Conservation (phyloP, 139 green algal genomes). For the Micromonas commoda region DNA sequence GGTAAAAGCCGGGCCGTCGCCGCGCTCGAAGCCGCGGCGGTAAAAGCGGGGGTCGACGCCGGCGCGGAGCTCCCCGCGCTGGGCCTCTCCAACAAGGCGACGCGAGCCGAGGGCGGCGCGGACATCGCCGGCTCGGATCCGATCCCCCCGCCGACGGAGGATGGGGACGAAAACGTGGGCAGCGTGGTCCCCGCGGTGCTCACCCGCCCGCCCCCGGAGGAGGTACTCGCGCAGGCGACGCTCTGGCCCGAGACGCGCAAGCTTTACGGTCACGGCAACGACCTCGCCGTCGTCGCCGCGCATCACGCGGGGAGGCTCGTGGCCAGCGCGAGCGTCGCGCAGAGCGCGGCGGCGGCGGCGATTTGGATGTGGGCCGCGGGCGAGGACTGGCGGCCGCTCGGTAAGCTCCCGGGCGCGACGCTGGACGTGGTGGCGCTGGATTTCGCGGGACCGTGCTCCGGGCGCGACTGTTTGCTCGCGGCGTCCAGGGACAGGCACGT, state of each 20-base stretch:
- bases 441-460: slow-evolving; percentile 52
- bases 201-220: slow-evolving; percentile 73
- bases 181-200: slow-evolving; percentile 33
- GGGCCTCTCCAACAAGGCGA: slow-evolving; percentile 93
- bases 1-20: neutral
- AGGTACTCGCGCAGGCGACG: slow-evolving; percentile 67
- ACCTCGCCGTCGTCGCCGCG: slow-evolving; percentile 65
- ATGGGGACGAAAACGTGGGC: neutral
- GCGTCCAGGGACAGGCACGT: slow-evolving; percentile 59
- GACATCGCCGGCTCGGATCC: too few species aligned
- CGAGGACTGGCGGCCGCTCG: slow-evolving; percentile 41
- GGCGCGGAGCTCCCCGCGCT: slow-evolving; percentile 55
- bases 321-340: neutral
- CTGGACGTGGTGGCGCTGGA: slow-evolving; percentile 87
- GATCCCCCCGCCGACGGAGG: neutral
- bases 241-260: slow-evolving; percentile 65
- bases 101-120: slow-evolving; percentile 33
- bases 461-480: slow-evolving; percentile 51
- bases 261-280: slow-evolving; percentile 94
- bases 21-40: neutral
- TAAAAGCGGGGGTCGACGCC: neutral
- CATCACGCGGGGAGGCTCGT: slow-evolving; percentile 35
- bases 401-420: slow-evolving; percentile 59
- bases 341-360: slow-evolving; percentile 42
- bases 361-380: slow-evolving; percentile 60